phyloP scores from a whole-genome alignment of 139 green algal species.

The Gonium pectorale region DNA sequence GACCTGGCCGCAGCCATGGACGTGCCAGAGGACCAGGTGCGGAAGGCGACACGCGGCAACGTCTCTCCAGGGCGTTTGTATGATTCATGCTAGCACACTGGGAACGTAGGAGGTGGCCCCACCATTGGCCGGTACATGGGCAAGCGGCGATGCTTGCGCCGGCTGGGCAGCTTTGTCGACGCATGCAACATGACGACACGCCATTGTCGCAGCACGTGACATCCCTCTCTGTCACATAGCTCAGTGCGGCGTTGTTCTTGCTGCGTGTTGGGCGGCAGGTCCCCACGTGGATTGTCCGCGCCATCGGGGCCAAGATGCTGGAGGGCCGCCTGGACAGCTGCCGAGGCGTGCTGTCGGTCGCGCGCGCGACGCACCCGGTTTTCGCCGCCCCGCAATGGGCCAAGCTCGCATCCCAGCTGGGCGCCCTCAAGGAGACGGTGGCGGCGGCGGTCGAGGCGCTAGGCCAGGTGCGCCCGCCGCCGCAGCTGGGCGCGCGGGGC shows the following conservation, averaged over 20 bases:
- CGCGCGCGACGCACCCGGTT: constrained; percentile 57
- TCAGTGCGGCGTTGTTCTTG: too few species aligned
- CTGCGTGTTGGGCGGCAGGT: too few species aligned
- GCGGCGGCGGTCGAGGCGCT: constrained; percentile 2
- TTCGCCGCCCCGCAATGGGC: constrained; percentile 61
- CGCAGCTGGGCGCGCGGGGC: neutral
- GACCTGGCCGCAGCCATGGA: constrained; percentile 53
- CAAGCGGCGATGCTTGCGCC: too few species aligned
- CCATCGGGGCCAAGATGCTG: constrained; percentile 68
- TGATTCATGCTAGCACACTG: too few species aligned
- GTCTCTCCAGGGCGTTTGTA: too few species aligned
- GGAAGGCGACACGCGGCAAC: neutral
- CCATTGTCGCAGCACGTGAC: too few species aligned
- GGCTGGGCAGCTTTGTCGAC: too few species aligned
- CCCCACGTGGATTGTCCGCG: constrained; percentile 60
- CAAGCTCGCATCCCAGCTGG: constrained; percentile 50
- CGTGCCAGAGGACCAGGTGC: constrained; percentile 52
- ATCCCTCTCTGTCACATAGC: too few species aligned
- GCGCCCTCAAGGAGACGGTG: constrained; percentile 35
- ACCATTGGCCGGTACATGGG: too few species aligned
- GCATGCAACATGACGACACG: too few species aligned
- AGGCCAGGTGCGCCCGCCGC: neutral
- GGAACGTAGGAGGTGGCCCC: too few species aligned
- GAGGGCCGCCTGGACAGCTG: constrained; percentile 70
- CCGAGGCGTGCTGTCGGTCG: constrained; percentile 44